phyloP scores from a whole-genome alignment of 345 rosid genomes.

The Populus simonii region DNA sequence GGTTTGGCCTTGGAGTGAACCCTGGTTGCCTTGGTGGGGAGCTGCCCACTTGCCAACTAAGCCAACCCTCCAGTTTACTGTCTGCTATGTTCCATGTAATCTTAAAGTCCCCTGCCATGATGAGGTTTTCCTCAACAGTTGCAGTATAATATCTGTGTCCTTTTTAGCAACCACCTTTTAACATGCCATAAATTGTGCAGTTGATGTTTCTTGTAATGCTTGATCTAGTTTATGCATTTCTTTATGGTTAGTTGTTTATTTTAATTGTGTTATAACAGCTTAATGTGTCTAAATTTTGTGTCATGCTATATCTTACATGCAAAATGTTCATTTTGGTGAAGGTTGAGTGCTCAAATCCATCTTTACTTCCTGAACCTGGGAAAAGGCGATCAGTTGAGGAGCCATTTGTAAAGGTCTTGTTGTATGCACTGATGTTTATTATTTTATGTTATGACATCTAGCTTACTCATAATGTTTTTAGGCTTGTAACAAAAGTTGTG shows the following conservation, averaged over 20 bases:
- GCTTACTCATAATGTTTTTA: not conserved
- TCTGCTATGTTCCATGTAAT: not conserved
- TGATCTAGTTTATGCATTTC: not conserved
- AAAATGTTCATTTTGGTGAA: conserved; percentile 35
- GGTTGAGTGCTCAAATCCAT: conserved; percentile 97
- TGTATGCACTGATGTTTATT: not conserved
- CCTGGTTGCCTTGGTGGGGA: not conserved
- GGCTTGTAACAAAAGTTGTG: not conserved
- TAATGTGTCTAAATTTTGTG: not conserved
- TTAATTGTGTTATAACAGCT: not conserved
- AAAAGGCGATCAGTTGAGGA: conserved; percentile 85
- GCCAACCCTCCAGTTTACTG: not conserved
- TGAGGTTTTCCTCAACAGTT: not conserved
- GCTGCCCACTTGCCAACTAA: not conserved
- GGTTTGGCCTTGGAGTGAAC: not conserved
- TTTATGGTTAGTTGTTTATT: not conserved
- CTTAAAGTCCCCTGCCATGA: not conserved
- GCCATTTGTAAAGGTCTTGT: conserved; percentile 76
- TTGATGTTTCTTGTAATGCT: conserved; percentile 1
- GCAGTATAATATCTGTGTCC: not conserved
- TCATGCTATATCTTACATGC: conserved; percentile 19
- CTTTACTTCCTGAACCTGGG: conserved; percentile 94
- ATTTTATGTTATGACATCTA: not conserved
- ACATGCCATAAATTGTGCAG: not conserved
- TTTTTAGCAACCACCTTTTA: not conserved